Base-by-base conservation (phyloP, 805 yeast species). In the Zygoascus bituminiphila region DNA sequence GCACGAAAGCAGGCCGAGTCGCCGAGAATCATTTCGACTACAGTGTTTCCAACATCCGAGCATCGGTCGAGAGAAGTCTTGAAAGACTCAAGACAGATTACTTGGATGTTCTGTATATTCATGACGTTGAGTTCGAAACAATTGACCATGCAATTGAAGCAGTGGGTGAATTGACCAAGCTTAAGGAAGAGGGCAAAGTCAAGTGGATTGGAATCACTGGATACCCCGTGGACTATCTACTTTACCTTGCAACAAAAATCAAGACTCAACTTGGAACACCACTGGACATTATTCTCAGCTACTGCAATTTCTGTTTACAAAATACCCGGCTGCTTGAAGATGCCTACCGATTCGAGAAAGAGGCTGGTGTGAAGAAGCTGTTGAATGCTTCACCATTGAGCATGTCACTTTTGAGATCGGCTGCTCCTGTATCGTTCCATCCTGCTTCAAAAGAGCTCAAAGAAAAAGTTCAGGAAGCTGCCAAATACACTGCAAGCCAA, bases 1-100 rank as follows among this genome's bases (percentile, higher is more conserved):
- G 88, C 58, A 85, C 96, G 21, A 89, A 89, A 61, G 94, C 88
- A 9, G 97, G 98, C 0, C 72, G 98, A 52, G 62, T 86, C 22
- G 68, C 69, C 31, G 68, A 77, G 46, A 74, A 82, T 54, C 83
- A 78, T 20, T 89, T 89, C 59, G 93, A 88, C 64, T 91, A 86
- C 62, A 70, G 82, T 0, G 72, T 81, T 3, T 71, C 64, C 21
- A 68, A 77, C 64, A 80, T 89, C 45, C 70, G 81, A 24, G 63
- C 65, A 39, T 82, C 91, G 9, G 82, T 89, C 2, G 49, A 59
- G 31, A 71, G 96, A 55, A 83, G 95, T 5, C 67, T 85, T 46
- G 62, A 76, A 42, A 69, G 96, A 49, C 72, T 89, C 45, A 61
- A 74, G 37, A 84, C 95, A 0, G 51, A 56, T 2, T 87, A 88